Conservation (phyloP, 306 rosid genomes). For the Ziziphus jujuba region DNA sequence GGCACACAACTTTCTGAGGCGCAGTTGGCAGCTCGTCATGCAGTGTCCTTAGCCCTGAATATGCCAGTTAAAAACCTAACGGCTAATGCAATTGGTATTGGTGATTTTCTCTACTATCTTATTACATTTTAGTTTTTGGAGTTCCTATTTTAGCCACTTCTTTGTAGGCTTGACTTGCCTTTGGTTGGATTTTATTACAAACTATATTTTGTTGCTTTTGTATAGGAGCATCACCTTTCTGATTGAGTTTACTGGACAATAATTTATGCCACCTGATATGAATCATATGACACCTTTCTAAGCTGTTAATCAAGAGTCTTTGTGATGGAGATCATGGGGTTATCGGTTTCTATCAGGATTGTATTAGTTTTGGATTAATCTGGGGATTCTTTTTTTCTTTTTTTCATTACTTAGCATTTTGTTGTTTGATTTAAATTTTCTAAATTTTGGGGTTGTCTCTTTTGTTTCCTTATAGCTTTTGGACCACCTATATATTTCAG, state of each 20-base stretch:
- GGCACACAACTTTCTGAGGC: constrained; percentile 64
- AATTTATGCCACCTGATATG: not conserved
- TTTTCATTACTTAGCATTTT: too few relatives aligned
- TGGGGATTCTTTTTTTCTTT: too few relatives aligned
- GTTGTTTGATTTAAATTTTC: too few relatives aligned
- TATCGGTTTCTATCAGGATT: not conserved
- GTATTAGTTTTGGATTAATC: not conserved
- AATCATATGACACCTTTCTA: not conserved
- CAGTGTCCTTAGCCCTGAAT: constrained; percentile 73
- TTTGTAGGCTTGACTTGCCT: not conserved
- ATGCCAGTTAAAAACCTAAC: constrained; percentile 62
- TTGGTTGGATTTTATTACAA: not conserved
- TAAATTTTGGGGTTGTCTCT: too few relatives aligned
- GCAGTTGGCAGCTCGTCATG: constrained; percentile 77
- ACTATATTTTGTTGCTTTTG: not conserved
- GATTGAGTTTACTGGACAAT: not conserved
- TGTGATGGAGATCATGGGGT: not conserved
- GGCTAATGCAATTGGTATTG: constrained; percentile 46
- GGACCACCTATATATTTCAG: too few relatives aligned
- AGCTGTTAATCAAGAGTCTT: not conserved
- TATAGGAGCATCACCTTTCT: constrained; percentile 9
- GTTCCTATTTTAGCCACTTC: constrained; percentile 10
- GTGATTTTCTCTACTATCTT: constrained; percentile 39
- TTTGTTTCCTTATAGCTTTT: too few relatives aligned
- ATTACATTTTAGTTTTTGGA: constrained; percentile 9